Evolutionary conservation across 169 alveolate species (phyloP).

Genomic region (Cryptosporidium viatorum): DNA sequence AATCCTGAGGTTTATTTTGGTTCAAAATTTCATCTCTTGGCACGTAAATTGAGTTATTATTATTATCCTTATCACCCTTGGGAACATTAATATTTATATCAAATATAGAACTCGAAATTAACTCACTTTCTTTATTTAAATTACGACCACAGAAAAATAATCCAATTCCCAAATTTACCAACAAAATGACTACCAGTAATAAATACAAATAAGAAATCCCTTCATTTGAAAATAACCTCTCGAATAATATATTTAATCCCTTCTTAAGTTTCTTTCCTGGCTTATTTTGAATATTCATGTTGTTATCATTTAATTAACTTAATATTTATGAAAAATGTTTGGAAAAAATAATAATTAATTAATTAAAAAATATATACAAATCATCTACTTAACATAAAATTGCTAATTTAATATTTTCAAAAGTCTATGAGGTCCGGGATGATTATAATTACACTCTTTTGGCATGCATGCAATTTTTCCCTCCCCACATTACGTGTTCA

Average conservation of each 20-base stretch:
- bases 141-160: slow-evolving; percentile 28
- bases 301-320: not conserved
- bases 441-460: not conserved
- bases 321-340: not conserved
- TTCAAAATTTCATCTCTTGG: not conserved
- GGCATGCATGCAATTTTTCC: slow-evolving; percentile 2
- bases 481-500: slow-evolving; percentile 12
- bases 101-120: slow-evolving; percentile 11
- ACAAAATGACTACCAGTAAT: not conserved
- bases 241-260: not conserved
- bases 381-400: not conserved
- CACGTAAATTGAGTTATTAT: not conserved
- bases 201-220: slow-evolving; percentile 34
- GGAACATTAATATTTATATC: not conserved
- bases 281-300: not conserved
- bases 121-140: slow-evolving; percentile 9
- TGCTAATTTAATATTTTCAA: not conserved
- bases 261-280: not conserved
- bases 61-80: not conserved
- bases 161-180: slow-evolving; percentile 43
- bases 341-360: not conserved
- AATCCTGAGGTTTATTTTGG: not conserved
- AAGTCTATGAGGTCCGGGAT: slow-evolving; percentile 2
- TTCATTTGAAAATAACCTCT: slow-evolving; percentile 27
- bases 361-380: not conserved